Conservation (phyloP, 75 land plant species). For the Cryptomeria japonica region DNA sequence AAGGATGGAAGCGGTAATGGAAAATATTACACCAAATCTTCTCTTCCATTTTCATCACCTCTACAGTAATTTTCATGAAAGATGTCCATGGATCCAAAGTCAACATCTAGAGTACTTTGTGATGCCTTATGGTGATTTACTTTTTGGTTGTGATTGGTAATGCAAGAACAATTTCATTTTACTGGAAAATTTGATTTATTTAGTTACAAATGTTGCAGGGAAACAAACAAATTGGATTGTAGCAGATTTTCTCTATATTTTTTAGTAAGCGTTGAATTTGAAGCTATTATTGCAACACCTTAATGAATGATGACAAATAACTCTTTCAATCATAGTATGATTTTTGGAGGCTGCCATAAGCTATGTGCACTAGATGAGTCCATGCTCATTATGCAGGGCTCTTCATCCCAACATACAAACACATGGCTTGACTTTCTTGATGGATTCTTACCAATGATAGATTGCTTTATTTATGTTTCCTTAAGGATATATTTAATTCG, state of each 20-base stretch:
- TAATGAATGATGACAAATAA: background rate
- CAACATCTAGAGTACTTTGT: background rate
- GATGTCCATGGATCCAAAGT: background rate
- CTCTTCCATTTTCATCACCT: background rate
- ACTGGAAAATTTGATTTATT: background rate
- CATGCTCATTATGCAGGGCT: too few species aligned
- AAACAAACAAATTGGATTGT: background rate
- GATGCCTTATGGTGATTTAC: background rate
- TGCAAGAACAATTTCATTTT: background rate
- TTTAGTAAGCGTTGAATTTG: background rate
- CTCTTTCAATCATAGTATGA: too few species aligned
- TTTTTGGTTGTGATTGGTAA: background rate
- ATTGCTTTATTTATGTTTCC: too few species aligned
- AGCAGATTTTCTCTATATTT: background rate
- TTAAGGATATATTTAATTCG: too few species aligned
- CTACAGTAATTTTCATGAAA: background rate
- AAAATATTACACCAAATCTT: background rate
- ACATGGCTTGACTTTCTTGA: too few species aligned
- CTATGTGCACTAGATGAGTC: too few species aligned
- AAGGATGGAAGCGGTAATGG: slow-evolving; percentile 60
- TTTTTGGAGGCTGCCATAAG: too few species aligned
- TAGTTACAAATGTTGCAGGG: background rate
- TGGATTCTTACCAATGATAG: too few species aligned
- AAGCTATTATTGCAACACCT: background rate
- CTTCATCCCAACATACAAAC: too few species aligned